Evolutionary conservation across 768 basidiomycete genomes (phyloP), one percentile per base, ranked within the genome.

Genomic region (Kwoniella sp.): DNA sequence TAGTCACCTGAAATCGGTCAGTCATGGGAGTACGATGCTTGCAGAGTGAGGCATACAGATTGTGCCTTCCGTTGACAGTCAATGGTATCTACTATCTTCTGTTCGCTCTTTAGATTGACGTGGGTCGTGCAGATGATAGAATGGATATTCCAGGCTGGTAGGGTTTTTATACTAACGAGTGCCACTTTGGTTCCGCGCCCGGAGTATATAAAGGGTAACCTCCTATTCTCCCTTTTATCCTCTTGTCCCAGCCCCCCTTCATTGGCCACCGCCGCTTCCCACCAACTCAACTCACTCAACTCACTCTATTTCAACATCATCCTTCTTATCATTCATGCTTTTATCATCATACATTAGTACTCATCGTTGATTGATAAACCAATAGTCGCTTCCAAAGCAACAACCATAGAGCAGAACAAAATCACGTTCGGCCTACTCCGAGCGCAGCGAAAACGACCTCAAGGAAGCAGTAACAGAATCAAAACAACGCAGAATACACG

Each of bases 211-310:
- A 25, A 50, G 6, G 27, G 49, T 29, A 7, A 8, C 12, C 49
- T 21, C 22, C 27, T 22, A 29, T 50, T 50, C 49, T 29, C 49
- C 49, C 49, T 50, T 50, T 50, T 29, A 50, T 24, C 49, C 49
- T 19, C 49, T 22, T 24, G 22, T 4, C 24, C 10, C 10, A 17
- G 5, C 49, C 8, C 24, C 8, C 40, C 17, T 15, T 15, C 17
- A 9, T 15, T 44, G 7, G 10, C 17, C 40, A 44, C 40, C 40
- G 17, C 40, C 17, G 4, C 10, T 15, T 10, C 7, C 17, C 17
- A 9, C 40, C 40, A 44, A 6, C 13, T 33, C 40, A 44, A 44
- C 33, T 44, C 40, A 19, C 17, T 15, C n/a, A n/a, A n/a, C n/a
- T n/a, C n/a, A n/a, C n/a, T n/a, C n/a, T n/a, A n/a, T n/a, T n/a